Conservation (phyloP, 192 early-diverging fungal genomes). For the Backusella tarrabulga region DNA sequence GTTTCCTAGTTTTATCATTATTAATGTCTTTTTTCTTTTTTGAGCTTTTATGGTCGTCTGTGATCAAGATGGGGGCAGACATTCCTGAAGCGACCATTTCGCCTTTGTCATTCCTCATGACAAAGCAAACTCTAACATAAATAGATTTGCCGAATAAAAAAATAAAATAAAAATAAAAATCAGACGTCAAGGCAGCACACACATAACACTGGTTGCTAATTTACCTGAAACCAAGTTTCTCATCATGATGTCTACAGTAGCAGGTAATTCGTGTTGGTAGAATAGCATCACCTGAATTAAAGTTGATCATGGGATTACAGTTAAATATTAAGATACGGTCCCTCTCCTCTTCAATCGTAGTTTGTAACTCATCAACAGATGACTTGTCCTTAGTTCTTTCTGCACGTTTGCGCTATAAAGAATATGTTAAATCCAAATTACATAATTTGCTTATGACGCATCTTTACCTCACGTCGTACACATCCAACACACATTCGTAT, state of each 20-base stretch:
- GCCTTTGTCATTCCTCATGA: slow-evolving; percentile 65
- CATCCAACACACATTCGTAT: slow-evolving; percentile 83
- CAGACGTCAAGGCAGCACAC: background rate
- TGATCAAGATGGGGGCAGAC: slow-evolving; percentile 94
- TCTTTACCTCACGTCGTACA: slow-evolving; percentile 71
- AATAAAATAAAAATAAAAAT: background rate
- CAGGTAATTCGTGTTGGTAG: slow-evolving; percentile 94
- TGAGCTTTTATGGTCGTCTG: slow-evolving; percentile 95
- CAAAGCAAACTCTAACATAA: slow-evolving; percentile 65
- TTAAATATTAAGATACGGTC: slow-evolving; percentile 87
- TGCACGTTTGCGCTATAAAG: slow-evolving; percentile 57
- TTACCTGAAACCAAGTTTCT: slow-evolving; percentile 88
- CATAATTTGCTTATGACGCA: background rate
- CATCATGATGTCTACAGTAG: slow-evolving; percentile 94
- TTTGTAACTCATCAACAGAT: slow-evolving; percentile 25
- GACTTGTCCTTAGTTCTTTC: slow-evolving; percentile 60
- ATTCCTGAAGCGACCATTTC: slow-evolving; percentile 72
- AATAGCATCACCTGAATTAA: slow-evolving; percentile 83
- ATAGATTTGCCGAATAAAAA: background rate
- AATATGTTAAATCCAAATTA: background rate
- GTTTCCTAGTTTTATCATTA: background rate
- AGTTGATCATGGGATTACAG: slow-evolving; percentile 82
- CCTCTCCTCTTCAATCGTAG: slow-evolving; percentile 44
- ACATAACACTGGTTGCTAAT: background rate
- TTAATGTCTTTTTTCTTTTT: slow-evolving; percentile 38